Base-by-base conservation (phyloP, 441 rosid species). In the Pelargonium myrrhifolium region DNA sequence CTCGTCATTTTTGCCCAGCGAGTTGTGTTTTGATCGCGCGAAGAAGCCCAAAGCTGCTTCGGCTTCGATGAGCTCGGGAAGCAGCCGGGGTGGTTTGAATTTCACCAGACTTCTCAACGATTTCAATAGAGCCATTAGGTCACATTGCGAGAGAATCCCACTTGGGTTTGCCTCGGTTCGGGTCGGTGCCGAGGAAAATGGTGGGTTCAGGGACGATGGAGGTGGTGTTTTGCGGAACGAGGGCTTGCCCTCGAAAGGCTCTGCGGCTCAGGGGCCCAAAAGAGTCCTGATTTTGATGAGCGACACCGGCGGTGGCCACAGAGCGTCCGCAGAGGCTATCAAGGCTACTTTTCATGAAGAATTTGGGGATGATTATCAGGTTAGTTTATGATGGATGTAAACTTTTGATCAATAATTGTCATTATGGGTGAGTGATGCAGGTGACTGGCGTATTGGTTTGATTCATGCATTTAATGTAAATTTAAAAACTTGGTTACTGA, bases 261-360 rank as follows among this genome's bases (percentile, higher is more conserved):
- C 78, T 1, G 93, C 53, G 77, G 70, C 71, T 42, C 86, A 78
- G 71, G 62, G 69, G 24, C 89, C 90, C 0, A 93, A 89, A 75
- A 93, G 82, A 69, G 93, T 93, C 66, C 73, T 91, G 78, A 91
- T 93, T 81, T 81, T 93, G 87, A 93, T 93, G 99, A 93, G 96
- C 70, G 97, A 93, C 65, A 93, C 99, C 3, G 97, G 99, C 21
- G 99, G 99, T 4, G 99, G 99, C 53, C 99, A 93, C 63, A 66
- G 99, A 75, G 96, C 99, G 62, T 93, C 99, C 15, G 99, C 99
- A 3, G 97, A 93, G 75, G 99, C 99, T 45, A 91, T 93, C 26
- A 91, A 80, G 78, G 83, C 93, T 12, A 93, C 99, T 1, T 91
- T 91, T 62, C 55, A 82, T 47, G 89, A 93, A 67, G 89, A 83